Evolutionary conservation across 2,329 filamentous ascomycete genomes (phyloP).

Genomic region (Aspergillus tubingensis): DNA sequence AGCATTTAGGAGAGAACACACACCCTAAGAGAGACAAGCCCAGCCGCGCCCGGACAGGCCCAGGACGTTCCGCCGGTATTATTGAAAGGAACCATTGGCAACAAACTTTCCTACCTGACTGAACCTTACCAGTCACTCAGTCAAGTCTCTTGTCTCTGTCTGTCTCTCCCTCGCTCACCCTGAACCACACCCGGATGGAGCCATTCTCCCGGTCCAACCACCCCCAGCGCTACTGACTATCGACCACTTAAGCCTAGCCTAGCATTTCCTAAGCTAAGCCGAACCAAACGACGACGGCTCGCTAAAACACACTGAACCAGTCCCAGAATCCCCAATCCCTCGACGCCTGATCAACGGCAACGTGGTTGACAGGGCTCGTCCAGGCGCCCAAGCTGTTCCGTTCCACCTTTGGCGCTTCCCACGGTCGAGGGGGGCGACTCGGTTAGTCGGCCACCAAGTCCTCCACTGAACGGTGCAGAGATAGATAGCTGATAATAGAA

Average conservation of each 20-base stretch:
- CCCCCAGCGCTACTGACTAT: too few species aligned
- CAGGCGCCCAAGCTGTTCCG: slow-evolving; percentile 14
- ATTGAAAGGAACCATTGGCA: slow-evolving; percentile 4
- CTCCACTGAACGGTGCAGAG: not conserved
- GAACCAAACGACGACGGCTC: not conserved
- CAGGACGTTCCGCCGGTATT: not conserved
- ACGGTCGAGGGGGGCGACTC: slow-evolving; percentile 4
- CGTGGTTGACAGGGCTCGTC: slow-evolving; percentile 30
- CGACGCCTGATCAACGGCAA: slow-evolving; percentile 24
- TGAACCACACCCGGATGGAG: not conserved
- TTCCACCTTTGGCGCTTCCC: slow-evolving; percentile 15
- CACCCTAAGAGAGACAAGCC: slow-evolving; percentile 8
- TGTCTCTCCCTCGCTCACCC: not conserved
- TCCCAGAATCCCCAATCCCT: not conserved
- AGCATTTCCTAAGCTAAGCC: not conserved
- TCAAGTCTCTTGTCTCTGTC: too few species aligned
- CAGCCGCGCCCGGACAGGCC: not conserved
- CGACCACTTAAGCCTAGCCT: not conserved
- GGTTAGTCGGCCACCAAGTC: not conserved
- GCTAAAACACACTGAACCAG: not conserved
- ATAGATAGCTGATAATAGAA: too few species aligned
- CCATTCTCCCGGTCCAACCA: too few species aligned
- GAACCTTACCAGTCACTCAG: not conserved
- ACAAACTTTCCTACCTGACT: slow-evolving; percentile 5
- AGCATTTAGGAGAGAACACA: slow-evolving; percentile 6